phyloP scores from a whole-genome alignment of 331 rosid genomes.

The Phaseolus coccineus region DNA sequence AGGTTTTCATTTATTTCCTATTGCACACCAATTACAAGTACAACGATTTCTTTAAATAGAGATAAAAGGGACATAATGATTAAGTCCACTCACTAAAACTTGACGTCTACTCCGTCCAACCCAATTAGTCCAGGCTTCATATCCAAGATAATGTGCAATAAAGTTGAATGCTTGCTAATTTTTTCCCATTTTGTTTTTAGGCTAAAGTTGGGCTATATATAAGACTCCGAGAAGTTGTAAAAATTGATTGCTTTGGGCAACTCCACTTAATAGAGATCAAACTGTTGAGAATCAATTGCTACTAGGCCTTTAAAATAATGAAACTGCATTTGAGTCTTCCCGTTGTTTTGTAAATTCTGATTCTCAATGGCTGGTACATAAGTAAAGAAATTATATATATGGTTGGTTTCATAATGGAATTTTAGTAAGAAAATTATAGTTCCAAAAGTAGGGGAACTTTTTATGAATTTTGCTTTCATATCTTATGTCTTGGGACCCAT shows the following conservation, averaged over 20 bases:
- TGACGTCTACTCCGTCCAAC: too few species aligned
- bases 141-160: too few species aligned
- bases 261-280: too few species aligned
- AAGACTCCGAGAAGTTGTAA: neutral
- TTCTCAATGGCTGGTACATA: constrained; percentile 33
- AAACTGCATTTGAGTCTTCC: constrained; percentile 19
- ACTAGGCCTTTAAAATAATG: constrained; percentile 24
- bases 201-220: too few species aligned
- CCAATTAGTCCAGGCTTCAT: too few species aligned
- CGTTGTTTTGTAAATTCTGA: constrained; percentile 15
- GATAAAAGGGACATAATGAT: too few species aligned
- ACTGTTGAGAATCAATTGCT: constrained; percentile 7
- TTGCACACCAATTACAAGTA: too few species aligned
- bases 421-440: constrained; percentile 8
- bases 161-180: too few species aligned
- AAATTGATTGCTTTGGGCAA: neutral
- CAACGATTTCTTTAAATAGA: too few species aligned
- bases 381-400: constrained; percentile 1
- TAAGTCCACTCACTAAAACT: too few species aligned
- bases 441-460: constrained; percentile 44
- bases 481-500: constrained; percentile 27
- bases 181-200: too few species aligned
- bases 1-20: too few species aligned
- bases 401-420: constrained; percentile 6
- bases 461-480: constrained; percentile 23